Conservation (phyloP, 2,329 filamentous ascomycete species). For the Cercospora zeina region DNA sequence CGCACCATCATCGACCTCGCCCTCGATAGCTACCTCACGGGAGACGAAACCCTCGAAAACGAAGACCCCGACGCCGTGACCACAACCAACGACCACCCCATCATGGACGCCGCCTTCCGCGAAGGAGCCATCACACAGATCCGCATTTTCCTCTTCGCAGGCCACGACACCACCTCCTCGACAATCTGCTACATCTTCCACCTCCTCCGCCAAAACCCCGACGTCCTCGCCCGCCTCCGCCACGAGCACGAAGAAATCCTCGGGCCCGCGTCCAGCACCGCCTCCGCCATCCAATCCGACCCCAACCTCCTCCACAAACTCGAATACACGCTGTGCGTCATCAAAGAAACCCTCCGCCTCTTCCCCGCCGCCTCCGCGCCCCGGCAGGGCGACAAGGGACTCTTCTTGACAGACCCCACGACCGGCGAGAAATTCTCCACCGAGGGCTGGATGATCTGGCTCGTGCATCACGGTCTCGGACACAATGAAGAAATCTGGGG, state of each 20-base stretch:
- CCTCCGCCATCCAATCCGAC: slow-evolving; percentile 44
- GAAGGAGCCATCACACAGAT: slow-evolving; percentile 39
- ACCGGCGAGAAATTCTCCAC: slow-evolving; percentile 47
- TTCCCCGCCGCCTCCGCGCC: slow-evolving; percentile 51
- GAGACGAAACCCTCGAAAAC: slow-evolving; percentile 14
- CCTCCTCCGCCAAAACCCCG: slow-evolving; percentile 41
- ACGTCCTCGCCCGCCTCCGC: slow-evolving; percentile 40
- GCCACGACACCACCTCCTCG: slow-evolving; percentile 44
- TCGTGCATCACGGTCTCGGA: slow-evolving; percentile 42
- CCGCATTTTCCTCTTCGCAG: slow-evolving; percentile 45
- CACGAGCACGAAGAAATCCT: slow-evolving; percentile 55
- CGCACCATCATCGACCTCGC: slow-evolving; percentile 36
- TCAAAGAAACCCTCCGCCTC: slow-evolving; percentile 56
- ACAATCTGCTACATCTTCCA: slow-evolving; percentile 42
- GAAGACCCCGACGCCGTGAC: slow-evolving; percentile 18
- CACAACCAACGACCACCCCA: not conserved
- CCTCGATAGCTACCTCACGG: slow-evolving; percentile 41
- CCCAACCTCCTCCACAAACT: slow-evolving; percentile 53
- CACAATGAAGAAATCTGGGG: slow-evolving; percentile 44
- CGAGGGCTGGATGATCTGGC: slow-evolving; percentile 47
- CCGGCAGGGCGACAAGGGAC: slow-evolving; percentile 38
- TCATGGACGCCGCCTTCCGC: slow-evolving; percentile 40
- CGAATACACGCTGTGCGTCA: slow-evolving; percentile 53
- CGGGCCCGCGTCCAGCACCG: slow-evolving; percentile 36
- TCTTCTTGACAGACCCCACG: slow-evolving; percentile 45